These are phyloP conservation scores for Mycena galericulata DNA, from an alignment of 768 basidiomycete species.

Conservation along the genomic window DNA sequence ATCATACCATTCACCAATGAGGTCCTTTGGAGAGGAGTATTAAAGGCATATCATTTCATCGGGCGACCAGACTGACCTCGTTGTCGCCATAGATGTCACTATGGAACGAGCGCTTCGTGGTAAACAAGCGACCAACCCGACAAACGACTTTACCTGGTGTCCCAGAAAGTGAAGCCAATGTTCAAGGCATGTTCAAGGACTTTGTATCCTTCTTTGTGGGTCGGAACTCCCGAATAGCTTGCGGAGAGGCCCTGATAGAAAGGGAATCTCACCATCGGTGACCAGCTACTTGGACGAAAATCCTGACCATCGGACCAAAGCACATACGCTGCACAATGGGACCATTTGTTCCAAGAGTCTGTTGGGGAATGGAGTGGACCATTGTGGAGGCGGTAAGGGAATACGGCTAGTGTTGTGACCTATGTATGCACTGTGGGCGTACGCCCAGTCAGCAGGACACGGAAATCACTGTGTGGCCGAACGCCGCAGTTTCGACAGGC, in stretches of 20 bases:
- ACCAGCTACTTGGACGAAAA: neutral
- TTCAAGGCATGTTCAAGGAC: neutral
- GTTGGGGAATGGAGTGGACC: neutral
- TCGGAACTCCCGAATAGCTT: neutral
- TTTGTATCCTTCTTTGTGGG: neutral
- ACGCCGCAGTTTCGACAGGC: no score
- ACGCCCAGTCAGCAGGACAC: neutral
- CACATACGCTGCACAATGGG: neutral
- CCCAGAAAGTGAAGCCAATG: neutral
- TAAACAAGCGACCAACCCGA: neutral
- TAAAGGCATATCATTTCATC: neutral
- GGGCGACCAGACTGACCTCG: neutral
- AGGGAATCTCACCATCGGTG: neutral
- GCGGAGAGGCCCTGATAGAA: neutral
- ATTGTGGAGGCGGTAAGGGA: neutral
- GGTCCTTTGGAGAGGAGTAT: neutral
- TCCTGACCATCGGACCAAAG: neutral
- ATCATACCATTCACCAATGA: neutral
- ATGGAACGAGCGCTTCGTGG: neutral
- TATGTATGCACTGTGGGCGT: neutral
- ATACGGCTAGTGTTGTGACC: neutral
- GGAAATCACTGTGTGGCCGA: no score
- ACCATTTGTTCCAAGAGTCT: neutral
- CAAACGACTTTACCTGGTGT: neutral
- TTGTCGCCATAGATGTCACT: neutral